phyloP scores from a whole-genome alignment of 768 basidiomycete genomes.

The Butyriboletus loyo region DNA sequence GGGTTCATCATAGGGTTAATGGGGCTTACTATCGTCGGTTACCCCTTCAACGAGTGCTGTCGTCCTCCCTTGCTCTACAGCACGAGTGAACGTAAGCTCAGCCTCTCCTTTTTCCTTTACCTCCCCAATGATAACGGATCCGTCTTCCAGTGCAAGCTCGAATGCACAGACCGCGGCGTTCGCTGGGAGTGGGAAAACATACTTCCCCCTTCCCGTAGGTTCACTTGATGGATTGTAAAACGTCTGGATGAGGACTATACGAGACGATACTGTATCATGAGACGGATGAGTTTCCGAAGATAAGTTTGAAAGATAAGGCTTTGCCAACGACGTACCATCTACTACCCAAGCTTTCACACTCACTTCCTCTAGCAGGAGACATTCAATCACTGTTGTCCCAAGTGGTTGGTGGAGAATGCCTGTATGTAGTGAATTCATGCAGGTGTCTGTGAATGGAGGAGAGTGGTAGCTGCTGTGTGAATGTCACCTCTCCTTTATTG shows the following conservation, averaged over 20 bases:
- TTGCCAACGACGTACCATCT: slow-evolving; percentile 35
- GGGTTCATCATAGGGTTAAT: not conserved
- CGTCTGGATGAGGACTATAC: slow-evolving; percentile 39
- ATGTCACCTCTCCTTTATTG: slow-evolving; percentile 9
- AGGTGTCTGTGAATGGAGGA: not conserved
- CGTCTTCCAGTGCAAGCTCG: slow-evolving; percentile 44
- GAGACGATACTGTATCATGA: slow-evolving; percentile 39
- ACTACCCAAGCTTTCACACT: slow-evolving; percentile 39
- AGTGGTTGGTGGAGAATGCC: slow-evolving; percentile 34
- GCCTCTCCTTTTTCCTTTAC: slow-evolving; percentile 50
- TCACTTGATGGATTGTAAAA: slow-evolving; percentile 38
- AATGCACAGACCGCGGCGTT: slow-evolving; percentile 55
- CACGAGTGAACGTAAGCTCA: slow-evolving; percentile 37
- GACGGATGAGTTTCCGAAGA: not conserved
- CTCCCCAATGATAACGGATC: slow-evolving; percentile 41
- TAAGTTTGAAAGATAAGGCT: not conserved
- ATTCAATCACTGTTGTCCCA: slow-evolving; percentile 20
- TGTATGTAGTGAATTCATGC: slow-evolving; percentile 14
- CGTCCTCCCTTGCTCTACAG: slow-evolving; percentile 37
- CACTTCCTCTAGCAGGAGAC: slow-evolving; percentile 44
- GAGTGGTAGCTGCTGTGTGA: slow-evolving; percentile 2
- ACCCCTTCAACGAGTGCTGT: slow-evolving; percentile 49
- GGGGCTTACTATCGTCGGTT: slow-evolving; percentile 47
- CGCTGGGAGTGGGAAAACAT: slow-evolving; percentile 59
- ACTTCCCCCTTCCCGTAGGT: slow-evolving; percentile 46